A percentile compares a stretch with the other conserved stretches of the same genome.
Evolutionary conservation across 768 basidiomycete genomes (phyloP).

Genomic region (Crucibulum laeve): DNA sequence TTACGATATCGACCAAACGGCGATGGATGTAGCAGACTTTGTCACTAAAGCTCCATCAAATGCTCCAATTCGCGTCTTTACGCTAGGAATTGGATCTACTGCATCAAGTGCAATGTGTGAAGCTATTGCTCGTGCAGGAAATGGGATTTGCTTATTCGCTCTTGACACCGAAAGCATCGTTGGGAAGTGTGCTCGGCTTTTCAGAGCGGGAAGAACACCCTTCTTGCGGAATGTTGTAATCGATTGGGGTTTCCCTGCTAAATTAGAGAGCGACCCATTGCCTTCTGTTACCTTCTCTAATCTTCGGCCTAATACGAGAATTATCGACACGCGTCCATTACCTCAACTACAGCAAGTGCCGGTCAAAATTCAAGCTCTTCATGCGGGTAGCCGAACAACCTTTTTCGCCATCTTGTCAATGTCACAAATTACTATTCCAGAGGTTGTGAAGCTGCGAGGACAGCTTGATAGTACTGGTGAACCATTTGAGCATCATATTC

Average conservation of each 20-base stretch:
- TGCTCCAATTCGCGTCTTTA: slow-evolving; percentile 45
- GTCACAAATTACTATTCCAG: slow-evolving; percentile 21
- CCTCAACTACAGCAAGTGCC: slow-evolving; percentile 33
- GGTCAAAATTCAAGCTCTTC: slow-evolving; percentile 22
- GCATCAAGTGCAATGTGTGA: slow-evolving; percentile 50
- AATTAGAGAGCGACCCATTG: slow-evolving; percentile 8
- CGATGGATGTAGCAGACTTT: slow-evolving; percentile 20
- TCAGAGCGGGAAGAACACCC: slow-evolving; percentile 46
- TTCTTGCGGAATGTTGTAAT: slow-evolving; percentile 40
- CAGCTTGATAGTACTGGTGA: slow-evolving; percentile 27
- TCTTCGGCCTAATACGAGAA: slow-evolving; percentile 9
- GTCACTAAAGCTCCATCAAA: slow-evolving; percentile 20
- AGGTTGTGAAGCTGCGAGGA: slow-evolving; percentile 26
- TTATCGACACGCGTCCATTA: slow-evolving; percentile 17
- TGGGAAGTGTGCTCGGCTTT: slow-evolving; percentile 43
- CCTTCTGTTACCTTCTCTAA: slow-evolving; percentile 13
- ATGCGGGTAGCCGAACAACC: slow-evolving; percentile 28
- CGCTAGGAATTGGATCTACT: slow-evolving; percentile 50
- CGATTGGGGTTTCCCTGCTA: slow-evolving; percentile 42
- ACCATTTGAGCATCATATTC: slow-evolving; percentile 24
- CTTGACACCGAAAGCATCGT: slow-evolving; percentile 38
- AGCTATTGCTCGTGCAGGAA: slow-evolving; percentile 49
- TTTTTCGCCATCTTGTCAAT: slow-evolving; percentile 29
- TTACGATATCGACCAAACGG: slow-evolving; percentile 14
- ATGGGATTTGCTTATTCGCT: slow-evolving; percentile 47